Evolutionary conservation across 2,329 filamentous ascomycete genomes (phyloP), one percentile per base, ranked within the genome.

Genomic region (Ophiostoma fasciatum): DNA sequence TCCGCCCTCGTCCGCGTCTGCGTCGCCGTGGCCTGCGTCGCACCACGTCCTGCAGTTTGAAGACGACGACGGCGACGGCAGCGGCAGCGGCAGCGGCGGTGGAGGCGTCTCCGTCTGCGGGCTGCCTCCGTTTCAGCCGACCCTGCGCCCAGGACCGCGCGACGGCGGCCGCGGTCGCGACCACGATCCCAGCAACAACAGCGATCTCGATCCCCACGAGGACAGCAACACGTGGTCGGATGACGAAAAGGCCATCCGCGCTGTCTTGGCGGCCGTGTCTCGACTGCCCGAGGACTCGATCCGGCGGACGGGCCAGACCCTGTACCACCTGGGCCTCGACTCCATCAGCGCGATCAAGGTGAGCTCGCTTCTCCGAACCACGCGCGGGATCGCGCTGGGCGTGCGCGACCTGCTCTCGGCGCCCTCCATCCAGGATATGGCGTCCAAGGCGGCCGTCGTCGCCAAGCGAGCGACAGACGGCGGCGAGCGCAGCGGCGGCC

Each of bases 341-440:
- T 94, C 87, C 0, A 93, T 94, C 53, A 88, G 78, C 44, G 79
- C 84, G 2, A 90, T 94, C 59, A 92, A 90, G 49, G 74, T 85
- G 4, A 74, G 76, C 8, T 69, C 78, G 0, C 61, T 85, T 7
- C 60, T 94, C 4, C 74, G 72, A 28, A 79, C 71, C 45, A 39
- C 28, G 12, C 57, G 64, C 28, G 70, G 64, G 0, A 55, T 94
- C 7, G 55, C 59, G 11, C 53, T 93, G 1, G 66, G 67, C 23
- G 79, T 88, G 4, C 76, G 79, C 28, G 71, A 82, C 27, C 71
- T 94, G 48, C 58, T 92, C 3, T 71, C 62, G 40, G 72, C 76
- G 2, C 62, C 66, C 4, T 83, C 73, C 0, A 63, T 92, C 17
- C 50, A 57, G 2, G 66, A 74, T 1, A 84, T 93, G 64, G 70